Percentiles rank a stretch among this genome's conserved stretches.
phyloP scores from a whole-genome alignment of 345 rosid species.

The Brassica carinata region DNA sequence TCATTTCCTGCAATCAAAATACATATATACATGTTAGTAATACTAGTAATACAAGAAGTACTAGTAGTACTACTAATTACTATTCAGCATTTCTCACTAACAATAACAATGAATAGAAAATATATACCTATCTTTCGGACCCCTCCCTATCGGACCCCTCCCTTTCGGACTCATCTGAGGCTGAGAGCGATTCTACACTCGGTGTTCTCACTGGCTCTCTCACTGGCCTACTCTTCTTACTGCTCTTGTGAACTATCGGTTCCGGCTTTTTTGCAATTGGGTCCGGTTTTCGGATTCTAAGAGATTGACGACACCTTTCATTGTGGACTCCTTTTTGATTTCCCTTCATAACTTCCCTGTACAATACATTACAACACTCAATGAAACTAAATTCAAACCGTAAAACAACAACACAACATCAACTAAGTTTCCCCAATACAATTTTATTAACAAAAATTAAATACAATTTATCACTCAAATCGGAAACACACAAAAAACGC shows the following conservation, averaged over 20 bases:
- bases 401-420: too few species aligned
- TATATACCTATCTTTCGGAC: too few species aligned
- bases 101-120: too few species aligned
- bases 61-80: too few species aligned
- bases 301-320: not conserved
- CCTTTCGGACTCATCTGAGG: not conserved
- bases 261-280: not conserved
- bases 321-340: not conserved
- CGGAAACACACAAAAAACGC: too few species aligned
- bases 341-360: not conserved
- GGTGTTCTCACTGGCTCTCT: not conserved
- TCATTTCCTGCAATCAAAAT: not conserved
- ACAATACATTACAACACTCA: not conserved
- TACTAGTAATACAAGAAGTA: not conserved
- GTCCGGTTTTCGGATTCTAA: not conserved
- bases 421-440: not conserved
- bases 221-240: too few species aligned
- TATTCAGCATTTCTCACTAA: too few species aligned
- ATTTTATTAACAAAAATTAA: too few species aligned
- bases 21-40: not conserved
- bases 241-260: not conserved
- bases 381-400: not conserved
- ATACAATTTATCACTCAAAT: too few species aligned
- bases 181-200: not conserved
- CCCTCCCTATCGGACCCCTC: too few species aligned